Evolutionary conservation across 2,329 filamentous ascomycete genomes (phyloP), one percentile per base, ranked within the genome.

Genomic region (Dryadomyces quercivorus): DNA sequence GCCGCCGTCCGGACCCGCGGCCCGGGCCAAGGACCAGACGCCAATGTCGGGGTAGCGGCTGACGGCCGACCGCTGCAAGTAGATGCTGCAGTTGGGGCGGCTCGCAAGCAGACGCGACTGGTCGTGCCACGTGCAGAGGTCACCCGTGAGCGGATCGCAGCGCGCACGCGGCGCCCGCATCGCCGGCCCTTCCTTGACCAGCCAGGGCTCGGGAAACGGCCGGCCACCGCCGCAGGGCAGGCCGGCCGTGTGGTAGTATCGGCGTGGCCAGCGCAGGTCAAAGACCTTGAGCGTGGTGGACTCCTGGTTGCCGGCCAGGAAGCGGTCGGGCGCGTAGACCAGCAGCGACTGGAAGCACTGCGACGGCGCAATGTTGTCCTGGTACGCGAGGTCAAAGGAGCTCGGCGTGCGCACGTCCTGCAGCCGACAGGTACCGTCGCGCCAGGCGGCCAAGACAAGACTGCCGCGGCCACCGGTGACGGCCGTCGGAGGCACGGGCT

Each of bases 391-490:
- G 53, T 78, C 75, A 34, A 71, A 65, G 1, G 69, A 57, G 0
- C 70, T 75, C 0, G 75, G 70, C 0, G 75, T 74, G 13, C 77
- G 72, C 2, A 77, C 60, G 57, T 81, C 77, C 55, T 72, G 68
- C 1, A 80, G 71, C 45, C 72, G 69, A 53, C 72, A 70, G 0
- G 72, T 76, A 9, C 76, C 76, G 53, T 80, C 75, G 46, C 74
- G 71, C 76, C 77, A 80, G 3, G 75, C 70, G 54, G 71, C 76
- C 13, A 81, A 67, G 7, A 80, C 60, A 2, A 77, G 63, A 13
- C 43, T 45, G 20, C 65, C 66, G 1, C 49, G 20, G 42, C 69
- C 66, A 12, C 62, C 63, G 2, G 61, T 61, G 20, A 67, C 42
- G 4, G 65, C 65, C 15, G 63, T 59, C 9, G 63, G 60, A 15